Conservation (phyloP, 805 yeast genomes). For the Cephaloascus fragrans region DNA sequence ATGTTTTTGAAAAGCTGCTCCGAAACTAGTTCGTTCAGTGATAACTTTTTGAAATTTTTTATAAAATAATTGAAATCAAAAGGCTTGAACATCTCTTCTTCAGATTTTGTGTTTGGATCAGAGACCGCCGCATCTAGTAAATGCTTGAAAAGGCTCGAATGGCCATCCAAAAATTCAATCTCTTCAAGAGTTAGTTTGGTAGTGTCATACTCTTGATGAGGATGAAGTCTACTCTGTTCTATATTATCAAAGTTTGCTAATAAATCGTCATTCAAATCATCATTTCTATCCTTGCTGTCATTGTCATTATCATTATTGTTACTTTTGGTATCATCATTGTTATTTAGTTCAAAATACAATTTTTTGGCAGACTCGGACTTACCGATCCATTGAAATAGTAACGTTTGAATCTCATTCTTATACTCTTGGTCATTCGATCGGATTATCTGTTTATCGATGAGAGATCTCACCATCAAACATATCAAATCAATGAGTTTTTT, state of each 20-base stretch:
- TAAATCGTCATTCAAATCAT: constrained; percentile 14
- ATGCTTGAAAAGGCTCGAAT: background rate
- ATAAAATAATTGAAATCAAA: too few species aligned
- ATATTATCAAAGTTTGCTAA: constrained; percentile 12
- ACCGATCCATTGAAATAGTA: constrained; percentile 59
- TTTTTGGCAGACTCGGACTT: constrained; percentile 52
- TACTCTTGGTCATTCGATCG: constrained; percentile 41
- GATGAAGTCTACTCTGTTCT: constrained; percentile 4
- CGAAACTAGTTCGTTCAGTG: background rate
- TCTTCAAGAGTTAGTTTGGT: background rate
- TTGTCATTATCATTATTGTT: constrained; percentile 2
- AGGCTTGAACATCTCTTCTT: background rate
- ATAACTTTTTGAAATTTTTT: background rate
- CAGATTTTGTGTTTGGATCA: background rate
- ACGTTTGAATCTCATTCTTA: constrained; percentile 46
- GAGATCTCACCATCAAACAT: constrained; percentile 52
- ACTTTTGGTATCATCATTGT: background rate
- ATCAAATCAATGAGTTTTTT: constrained; percentile 38
- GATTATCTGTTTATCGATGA: constrained; percentile 35
- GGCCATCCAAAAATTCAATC: background rate
- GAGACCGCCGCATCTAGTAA: background rate
- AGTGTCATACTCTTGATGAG: background rate
- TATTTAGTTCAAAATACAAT: constrained; percentile 29
- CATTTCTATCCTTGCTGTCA: constrained; percentile 6
- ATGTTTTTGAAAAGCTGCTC: background rate